phyloP scores from a whole-genome alignment of 495 filamentous ascomycete genomes.

The Penicillium chermesinum region DNA sequence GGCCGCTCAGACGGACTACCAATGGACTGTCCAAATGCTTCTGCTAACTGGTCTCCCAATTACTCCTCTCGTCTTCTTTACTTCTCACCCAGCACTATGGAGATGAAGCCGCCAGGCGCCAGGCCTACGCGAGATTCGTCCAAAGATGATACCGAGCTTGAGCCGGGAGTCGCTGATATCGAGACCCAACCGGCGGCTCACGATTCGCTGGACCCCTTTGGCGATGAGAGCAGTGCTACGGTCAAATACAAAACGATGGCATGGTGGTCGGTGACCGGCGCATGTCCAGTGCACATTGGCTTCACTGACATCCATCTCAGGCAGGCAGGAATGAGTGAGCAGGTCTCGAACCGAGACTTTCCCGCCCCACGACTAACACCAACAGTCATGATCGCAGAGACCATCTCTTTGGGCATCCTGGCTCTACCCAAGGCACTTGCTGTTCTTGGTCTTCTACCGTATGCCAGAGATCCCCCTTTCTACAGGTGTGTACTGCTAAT shows the following conservation, averaged over 20 bases:
- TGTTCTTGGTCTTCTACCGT: conserved; percentile 51
- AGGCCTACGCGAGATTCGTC: too few relatives aligned
- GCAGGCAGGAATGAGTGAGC: conserved; percentile 33
- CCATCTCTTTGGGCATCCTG: conserved; percentile 58
- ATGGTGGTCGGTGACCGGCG: conserved; percentile 29
- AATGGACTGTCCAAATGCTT: too few relatives aligned
- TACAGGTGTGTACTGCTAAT: conserved; percentile 23
- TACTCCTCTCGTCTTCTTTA: too few relatives aligned
- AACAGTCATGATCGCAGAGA: conserved; percentile 57
- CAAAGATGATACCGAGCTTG: neutral
- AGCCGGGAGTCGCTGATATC: neutral
- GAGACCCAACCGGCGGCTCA: neutral
- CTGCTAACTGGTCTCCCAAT: too few relatives aligned
- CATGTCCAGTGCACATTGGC: neutral
- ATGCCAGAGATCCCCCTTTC: conserved; percentile 38
- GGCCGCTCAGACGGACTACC: too few relatives aligned
- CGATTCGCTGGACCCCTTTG: conserved; percentile 26
- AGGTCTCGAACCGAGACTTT: neutral
- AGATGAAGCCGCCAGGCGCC: too few relatives aligned
- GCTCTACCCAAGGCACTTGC: conserved; percentile 54
- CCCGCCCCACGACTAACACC: conserved; percentile 8
- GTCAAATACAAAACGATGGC: conserved; percentile 33
- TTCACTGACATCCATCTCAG: conserved; percentile 10
- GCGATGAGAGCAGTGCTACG: conserved; percentile 24
- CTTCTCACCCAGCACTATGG: too few relatives aligned